Evolutionary conservation across 2,329 filamentous ascomycete species (phyloP), one percentile per base, ranked within the genome.

Genomic region (Aureobasidium leucospermi): DNA sequence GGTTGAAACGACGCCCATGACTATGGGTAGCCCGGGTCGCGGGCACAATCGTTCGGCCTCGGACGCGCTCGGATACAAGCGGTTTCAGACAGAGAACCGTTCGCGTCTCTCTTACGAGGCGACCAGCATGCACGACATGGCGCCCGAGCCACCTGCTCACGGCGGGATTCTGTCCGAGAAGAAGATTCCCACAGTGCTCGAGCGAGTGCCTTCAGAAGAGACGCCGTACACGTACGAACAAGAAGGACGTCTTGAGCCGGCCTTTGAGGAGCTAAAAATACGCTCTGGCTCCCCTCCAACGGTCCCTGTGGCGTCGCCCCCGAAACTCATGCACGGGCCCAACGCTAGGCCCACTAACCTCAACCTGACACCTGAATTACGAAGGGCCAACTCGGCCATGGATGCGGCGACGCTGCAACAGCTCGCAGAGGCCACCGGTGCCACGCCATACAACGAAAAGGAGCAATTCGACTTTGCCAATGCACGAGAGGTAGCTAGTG

Each of bases 361-460:
- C 63, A 85, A 88, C 65, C 84, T 89, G 60, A 86, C 90, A 32
- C 83, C 88, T 13, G 89, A 94, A 69, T 79, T 93, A 67, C 86
- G 89, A 63, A 85, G 85, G 64, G 90, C 89, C 55, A 94, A 90
- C 66, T 91, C 87, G 65, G 86, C 90, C 23, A 85, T 97, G 71
- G 96, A 94, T 29, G 83, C 81, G 65, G 85, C 85, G 1, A 97
- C 93, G 0, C 78, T 96, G 47, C 81, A 86, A 46, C 90, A 96
- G 69, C 79, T 97, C 70, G 85, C 84, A 34, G 87, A 86, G 65
- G 88, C 87, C 47, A 84, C 65, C 47, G 68, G 66, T n/a, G 61
- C 63, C 45, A 62, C 65, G 16, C 55, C 55, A 19, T 57, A 60
- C 41, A 36, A 48, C 41, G 60, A 66, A 67, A 71, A 59, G 68